These are phyloP conservation scores for Thuja plicata DNA, from an alignment of 83 land plant genomes.

Conservation along the genomic window DNA sequence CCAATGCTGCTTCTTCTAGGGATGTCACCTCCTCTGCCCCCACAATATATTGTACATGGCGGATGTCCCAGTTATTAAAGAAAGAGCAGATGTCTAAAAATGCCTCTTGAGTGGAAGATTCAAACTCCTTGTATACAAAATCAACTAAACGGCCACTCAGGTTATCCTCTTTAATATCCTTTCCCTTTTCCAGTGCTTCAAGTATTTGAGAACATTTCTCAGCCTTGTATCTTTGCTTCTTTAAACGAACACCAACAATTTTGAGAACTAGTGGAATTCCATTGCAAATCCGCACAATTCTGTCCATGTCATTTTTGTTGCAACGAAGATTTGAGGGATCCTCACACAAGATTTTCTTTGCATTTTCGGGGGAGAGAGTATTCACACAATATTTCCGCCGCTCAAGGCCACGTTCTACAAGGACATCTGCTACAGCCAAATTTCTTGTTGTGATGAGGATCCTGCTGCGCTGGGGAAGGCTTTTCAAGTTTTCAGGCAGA, in stretches of 20 bases:
- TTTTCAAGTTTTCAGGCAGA: background rate
- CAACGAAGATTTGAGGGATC: background rate
- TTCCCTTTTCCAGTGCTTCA: background rate
- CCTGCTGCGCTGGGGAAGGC: background rate
- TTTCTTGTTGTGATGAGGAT: background rate
- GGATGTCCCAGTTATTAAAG: background rate
- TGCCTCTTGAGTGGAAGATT: background rate
- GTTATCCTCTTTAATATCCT: background rate
- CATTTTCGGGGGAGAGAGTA: background rate
- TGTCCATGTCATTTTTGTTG: background rate
- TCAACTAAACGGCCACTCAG: background rate
- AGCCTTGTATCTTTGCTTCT: background rate
- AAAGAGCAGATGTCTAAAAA: conserved; percentile 6
- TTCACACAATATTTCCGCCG: background rate
- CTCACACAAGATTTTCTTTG: background rate
- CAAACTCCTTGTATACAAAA: background rate
- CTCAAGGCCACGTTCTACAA: background rate
- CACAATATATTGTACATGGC: background rate
- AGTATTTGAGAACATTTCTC: background rate
- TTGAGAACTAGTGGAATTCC: background rate
- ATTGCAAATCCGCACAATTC: background rate
- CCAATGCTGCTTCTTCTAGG: conserved; percentile 1
- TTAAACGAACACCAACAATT: background rate
- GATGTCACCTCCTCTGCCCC: background rate
- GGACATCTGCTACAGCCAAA: background rate